Conservation (phyloP, 345 rosid genomes). For the Syzygium aqueum region DNA sequence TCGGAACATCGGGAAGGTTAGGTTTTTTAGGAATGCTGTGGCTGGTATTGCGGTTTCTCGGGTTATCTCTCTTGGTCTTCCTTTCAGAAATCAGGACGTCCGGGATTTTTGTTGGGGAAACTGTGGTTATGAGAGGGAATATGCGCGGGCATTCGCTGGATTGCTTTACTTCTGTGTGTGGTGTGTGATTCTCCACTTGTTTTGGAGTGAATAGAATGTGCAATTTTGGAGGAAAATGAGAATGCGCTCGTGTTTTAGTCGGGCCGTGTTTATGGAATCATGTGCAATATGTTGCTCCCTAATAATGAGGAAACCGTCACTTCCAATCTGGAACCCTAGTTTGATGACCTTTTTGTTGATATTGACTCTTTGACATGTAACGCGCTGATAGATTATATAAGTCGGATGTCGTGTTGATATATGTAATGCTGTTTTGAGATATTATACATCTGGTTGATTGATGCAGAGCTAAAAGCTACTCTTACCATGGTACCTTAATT, state of each 20-base stretch:
- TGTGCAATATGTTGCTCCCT: neutral
- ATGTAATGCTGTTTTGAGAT: neutral
- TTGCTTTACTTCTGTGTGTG: neutral
- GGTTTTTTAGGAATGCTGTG: neutral
- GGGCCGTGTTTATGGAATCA: neutral
- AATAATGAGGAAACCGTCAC: neutral
- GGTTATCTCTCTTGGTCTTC: neutral
- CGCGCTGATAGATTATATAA: neutral
- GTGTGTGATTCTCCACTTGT: neutral
- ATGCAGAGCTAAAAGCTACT: neutral
- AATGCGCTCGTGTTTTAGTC: neutral
- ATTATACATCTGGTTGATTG: neutral
- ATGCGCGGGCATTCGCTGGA: accelerated
- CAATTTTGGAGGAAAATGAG: neutral
- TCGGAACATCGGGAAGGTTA: neutral
- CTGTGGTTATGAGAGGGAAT: neutral
- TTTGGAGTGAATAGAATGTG: neutral
- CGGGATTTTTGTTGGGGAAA: accelerated
- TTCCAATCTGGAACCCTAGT: neutral
- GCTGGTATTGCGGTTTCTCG: neutral
- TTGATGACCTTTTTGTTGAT: accelerated
- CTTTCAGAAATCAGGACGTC: accelerated
- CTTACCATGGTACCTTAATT: neutral
- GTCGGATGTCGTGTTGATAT: neutral
- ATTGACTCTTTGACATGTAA: neutral